Conservation (phyloP, 139 green algal genomes). For the Desmodesmus armatus region DNA sequence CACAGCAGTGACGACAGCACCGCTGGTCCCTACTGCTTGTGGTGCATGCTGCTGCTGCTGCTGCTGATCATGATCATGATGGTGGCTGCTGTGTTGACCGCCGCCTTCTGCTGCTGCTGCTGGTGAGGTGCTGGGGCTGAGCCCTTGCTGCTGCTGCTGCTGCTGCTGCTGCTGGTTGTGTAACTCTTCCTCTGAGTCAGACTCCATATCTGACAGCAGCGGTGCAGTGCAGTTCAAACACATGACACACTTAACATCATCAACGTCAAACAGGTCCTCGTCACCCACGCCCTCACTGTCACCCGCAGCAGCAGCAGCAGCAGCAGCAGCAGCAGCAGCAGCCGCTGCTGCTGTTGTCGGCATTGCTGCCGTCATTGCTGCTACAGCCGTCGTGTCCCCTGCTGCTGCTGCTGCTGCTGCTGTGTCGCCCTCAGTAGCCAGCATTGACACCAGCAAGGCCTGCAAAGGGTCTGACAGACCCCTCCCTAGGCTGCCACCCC, state of each 20-base stretch:
- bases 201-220: background rate
- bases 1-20: too few species aligned
- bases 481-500: background rate
- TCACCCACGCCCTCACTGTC: background rate
- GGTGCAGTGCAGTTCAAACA: slow-evolving; percentile 48
- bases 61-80: background rate
- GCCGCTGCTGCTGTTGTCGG: background rate
- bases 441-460: background rate
- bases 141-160: background rate
- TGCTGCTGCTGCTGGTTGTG: background rate
- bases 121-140: background rate
- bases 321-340: background rate
- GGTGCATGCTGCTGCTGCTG: background rate
- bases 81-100: too few species aligned
- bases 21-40: too few species aligned
- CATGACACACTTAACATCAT: background rate
- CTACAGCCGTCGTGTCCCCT: background rate
- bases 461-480: too few species aligned
- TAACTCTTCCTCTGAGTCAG: background rate
- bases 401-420: slow-evolving; percentile 33
- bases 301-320: background rate
- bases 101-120: background rate
- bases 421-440: background rate
- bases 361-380: background rate
- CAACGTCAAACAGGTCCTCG: background rate